These are phyloP conservation scores for Cryptococcus sp. DNA, from an alignment of 1,284 basidiomycete species.

Conservation along the genomic window DNA sequence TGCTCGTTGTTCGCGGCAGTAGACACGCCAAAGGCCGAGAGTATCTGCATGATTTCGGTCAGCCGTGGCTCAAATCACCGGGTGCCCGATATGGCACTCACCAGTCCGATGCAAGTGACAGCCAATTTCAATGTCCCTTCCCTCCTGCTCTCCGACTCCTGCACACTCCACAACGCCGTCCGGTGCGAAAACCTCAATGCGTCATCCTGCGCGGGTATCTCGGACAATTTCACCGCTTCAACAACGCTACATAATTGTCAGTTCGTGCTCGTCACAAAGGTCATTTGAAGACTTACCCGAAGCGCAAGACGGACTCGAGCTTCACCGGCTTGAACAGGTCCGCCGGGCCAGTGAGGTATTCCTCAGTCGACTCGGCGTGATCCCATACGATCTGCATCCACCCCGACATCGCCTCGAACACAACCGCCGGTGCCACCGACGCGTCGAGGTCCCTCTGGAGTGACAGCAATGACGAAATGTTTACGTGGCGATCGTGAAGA, in stretches of 20 bases:
- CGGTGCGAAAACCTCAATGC: conserved; percentile 30
- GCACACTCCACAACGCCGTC: conserved; percentile 24
- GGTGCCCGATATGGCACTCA: conserved; percentile 5
- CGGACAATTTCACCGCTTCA: conserved; percentile 24
- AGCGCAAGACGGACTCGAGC: conserved; percentile 25
- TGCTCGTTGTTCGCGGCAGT: not conserved
- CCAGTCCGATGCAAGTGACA: conserved; percentile 15
- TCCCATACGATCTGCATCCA: conserved; percentile 35
- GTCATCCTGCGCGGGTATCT: conserved; percentile 34
- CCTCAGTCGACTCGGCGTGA: conserved; percentile 1
- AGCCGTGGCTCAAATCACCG: not conserved
- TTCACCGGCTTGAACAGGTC: conserved; percentile 31
- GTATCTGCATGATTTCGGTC: conserved; percentile 10
- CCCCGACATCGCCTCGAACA: conserved; percentile 16
- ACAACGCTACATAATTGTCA: conserved; percentile 18
- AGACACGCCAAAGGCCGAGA: conserved; percentile 21
- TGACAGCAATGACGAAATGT: conserved; percentile 5
- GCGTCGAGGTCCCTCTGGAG: not conserved
- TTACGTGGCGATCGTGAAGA: conserved; percentile 6
- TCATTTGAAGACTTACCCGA: conserved; percentile 19
- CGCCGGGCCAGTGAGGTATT: conserved; percentile 20
- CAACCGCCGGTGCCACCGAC: conserved; percentile 1
- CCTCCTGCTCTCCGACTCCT: conserved; percentile 7
- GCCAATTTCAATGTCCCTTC: conserved; percentile 16
- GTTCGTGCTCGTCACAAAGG: not conserved